A percentile compares a stretch with the other conserved stretches of the same genome.
These are phyloP conservation scores for Colletotrichum sp. DNA, from an alignment of 2,329 filamentous ascomycete genomes.

Conservation along the genomic window DNA sequence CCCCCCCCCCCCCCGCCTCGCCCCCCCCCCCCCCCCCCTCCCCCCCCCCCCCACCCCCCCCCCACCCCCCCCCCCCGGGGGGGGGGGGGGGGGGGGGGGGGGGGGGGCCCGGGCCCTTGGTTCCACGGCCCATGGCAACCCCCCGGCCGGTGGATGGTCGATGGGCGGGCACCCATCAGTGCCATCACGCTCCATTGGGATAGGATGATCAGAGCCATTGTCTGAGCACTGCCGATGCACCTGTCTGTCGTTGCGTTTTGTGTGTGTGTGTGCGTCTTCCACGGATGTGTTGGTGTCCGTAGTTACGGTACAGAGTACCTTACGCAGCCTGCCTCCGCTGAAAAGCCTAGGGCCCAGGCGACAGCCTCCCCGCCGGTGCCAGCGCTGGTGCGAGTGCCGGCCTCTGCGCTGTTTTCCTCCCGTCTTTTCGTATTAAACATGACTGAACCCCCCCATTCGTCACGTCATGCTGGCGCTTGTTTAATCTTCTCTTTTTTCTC, in stretches of 20 bases:
- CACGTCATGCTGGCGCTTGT: constrained; percentile 2
- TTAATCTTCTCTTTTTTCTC: neutral
- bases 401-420: neutral
- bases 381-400: neutral
- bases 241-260: neutral
- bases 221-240: constrained; percentile 19
- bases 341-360: neutral
- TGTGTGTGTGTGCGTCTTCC: neutral
- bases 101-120: no score
- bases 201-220: constrained; percentile 19
- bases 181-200: constrained; percentile 10
- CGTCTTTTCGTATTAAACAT: constrained; percentile 14
- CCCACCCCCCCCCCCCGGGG: no score
- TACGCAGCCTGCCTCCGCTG: neutral
- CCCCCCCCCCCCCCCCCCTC: no score
- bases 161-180: constrained; percentile 7
- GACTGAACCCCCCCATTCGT: constrained; percentile 1
- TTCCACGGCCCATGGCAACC: neutral
- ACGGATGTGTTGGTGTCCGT: neutral
- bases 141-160: neutral
- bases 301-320: neutral
- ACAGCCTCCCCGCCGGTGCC: neutral
- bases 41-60: no score
- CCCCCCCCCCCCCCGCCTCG: no score
- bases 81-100: no score